Evolutionary conservation across 805 yeast genomes (phyloP).

Genomic region (Cyberlindnera meyerae): DNA sequence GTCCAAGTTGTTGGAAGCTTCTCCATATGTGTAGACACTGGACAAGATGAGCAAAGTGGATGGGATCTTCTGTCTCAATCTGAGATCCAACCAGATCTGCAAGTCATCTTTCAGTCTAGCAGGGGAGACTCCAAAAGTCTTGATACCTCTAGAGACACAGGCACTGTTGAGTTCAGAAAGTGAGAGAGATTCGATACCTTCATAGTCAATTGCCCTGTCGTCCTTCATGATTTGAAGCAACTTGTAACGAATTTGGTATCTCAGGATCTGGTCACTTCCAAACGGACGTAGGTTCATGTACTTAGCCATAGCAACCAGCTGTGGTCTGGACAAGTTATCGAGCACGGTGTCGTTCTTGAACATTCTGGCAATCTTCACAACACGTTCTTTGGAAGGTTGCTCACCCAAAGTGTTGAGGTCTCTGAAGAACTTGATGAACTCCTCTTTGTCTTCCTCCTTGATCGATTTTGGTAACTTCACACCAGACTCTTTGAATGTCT

Average conservation of each 20-base stretch:
- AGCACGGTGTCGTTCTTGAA: constrained; percentile 91
- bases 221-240: constrained; percentile 88
- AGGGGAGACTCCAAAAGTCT: constrained; percentile 71
- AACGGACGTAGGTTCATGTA: constrained; percentile 89
- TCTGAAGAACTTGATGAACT: constrained; percentile 74
- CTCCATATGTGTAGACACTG: constrained; percentile 85
- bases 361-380: constrained; percentile 78
- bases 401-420: constrained; percentile 61
- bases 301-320: constrained; percentile 86
- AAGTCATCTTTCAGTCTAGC: constrained; percentile 80
- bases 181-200: constrained; percentile 82
- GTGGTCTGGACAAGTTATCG: constrained; percentile 89
- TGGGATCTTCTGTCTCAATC: constrained; percentile 87
- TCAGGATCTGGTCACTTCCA: constrained; percentile 86
- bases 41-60: constrained; percentile 82
- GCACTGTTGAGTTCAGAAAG: constrained; percentile 80
- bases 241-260: constrained; percentile 90
- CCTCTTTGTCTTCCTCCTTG: constrained; percentile 65
- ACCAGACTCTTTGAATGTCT: constrained; percentile 63
- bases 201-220: constrained; percentile 87
- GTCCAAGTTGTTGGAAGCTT: constrained; percentile 41
- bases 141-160: constrained; percentile 92
- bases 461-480: constrained; percentile 63
- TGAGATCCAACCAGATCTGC: constrained; percentile 81
- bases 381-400: constrained; percentile 60